Evolutionary conservation across 257 asterid genomes (phyloP).

Genomic region (Solanum virginianum): DNA sequence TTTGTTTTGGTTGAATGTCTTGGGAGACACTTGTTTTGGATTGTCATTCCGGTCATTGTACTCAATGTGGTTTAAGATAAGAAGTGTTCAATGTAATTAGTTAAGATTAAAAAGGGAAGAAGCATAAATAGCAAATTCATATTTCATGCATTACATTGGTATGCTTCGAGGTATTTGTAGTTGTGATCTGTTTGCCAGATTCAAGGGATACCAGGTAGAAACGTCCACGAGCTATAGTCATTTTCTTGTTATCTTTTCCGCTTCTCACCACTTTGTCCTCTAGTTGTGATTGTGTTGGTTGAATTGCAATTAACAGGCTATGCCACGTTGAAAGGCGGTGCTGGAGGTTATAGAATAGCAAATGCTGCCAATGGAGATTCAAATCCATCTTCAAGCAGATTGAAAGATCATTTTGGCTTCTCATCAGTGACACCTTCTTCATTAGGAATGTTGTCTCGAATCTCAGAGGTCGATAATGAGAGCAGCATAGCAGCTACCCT

Average conservation of each 20-base stretch:
- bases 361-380: constrained; percentile 16
- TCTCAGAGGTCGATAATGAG: constrained; percentile 41
- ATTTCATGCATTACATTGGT: not conserved
- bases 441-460: constrained; percentile 41
- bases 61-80: not conserved
- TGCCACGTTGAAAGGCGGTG: constrained; percentile 8
- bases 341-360: constrained; percentile 20
- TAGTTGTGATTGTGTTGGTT: not conserved
- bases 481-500: not conserved
- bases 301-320: constrained; percentile 32
- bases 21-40: not conserved
- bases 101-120: not conserved
- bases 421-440: constrained; percentile 28
- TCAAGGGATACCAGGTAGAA: not conserved
- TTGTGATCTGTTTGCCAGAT: not conserved
- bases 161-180: not conserved
- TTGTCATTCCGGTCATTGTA: not conserved
- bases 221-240: not conserved
- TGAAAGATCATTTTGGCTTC: constrained; percentile 9
- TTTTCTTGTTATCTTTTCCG: not conserved
- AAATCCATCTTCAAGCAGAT: constrained; percentile 16
- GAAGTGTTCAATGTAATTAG: not conserved
- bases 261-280: not conserved
- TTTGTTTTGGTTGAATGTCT: not conserved
- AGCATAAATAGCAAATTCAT: not conserved